phyloP scores from a whole-genome alignment of 139 green algal genomes.

The Chlorella sp. region DNA sequence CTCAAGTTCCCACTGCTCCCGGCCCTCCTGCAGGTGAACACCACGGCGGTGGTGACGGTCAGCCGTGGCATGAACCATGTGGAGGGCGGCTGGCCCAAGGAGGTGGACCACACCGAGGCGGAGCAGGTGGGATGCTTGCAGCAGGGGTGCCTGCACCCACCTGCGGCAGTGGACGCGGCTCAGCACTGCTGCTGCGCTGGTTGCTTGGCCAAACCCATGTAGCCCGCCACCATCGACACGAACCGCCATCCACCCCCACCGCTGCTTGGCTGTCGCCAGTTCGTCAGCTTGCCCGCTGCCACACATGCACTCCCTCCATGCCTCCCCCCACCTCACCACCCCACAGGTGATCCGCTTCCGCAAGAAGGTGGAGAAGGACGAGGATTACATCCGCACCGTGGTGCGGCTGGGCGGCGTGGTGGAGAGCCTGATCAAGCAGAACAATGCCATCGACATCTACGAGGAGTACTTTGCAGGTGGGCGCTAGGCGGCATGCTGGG shows the following conservation, averaged over 20 bases:
- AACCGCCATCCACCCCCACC: too few species aligned
- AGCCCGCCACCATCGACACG: too few species aligned
- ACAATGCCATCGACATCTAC: conserved; percentile 98
- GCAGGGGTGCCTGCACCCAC: background rate
- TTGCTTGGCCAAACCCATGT: too few species aligned
- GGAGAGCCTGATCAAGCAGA: conserved; percentile 90
- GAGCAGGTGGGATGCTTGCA: conserved; percentile 62
- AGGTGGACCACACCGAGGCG: conserved; percentile 89
- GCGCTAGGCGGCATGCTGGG: background rate
- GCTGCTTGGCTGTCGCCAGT: too few species aligned
- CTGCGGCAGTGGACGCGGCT: too few species aligned
- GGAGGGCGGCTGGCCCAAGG: conserved; percentile 95
- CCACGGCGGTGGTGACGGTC: conserved; percentile 69
- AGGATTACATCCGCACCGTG: conserved; percentile 92
- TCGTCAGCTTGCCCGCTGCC: too few species aligned
- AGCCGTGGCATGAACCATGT: conserved; percentile 85
- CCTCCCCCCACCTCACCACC: too few species aligned
- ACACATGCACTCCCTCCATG: too few species aligned
- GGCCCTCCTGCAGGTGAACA: conserved; percentile 74
- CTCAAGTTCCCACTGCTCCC: background rate
- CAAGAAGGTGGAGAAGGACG: conserved; percentile 91
- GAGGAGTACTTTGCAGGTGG: conserved; percentile 85
- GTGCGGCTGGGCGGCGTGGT: conserved; percentile 64
- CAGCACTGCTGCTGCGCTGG: too few species aligned
- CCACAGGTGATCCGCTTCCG: conserved; percentile 70